Evolutionary conservation across 108 stramenopile species (phyloP).

Genomic region (Conticribra guillardii): DNA sequence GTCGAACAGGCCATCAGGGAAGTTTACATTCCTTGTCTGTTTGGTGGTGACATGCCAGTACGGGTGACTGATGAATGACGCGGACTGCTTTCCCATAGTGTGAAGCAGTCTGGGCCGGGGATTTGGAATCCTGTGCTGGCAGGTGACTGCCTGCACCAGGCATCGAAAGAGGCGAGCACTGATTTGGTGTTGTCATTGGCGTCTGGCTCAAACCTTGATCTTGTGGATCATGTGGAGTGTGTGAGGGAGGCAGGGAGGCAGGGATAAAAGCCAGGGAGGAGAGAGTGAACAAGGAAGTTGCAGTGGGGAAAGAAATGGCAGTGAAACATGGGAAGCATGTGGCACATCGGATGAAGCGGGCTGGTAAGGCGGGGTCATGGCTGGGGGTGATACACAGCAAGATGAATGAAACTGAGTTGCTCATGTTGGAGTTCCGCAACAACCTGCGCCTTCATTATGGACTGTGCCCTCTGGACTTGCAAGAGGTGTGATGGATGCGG

Average conservation of each 20-base stretch:
- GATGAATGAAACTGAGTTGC: constrained; percentile 21
- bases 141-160: not conserved
- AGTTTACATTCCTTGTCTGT: constrained; percentile 24
- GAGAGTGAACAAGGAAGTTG: not conserved
- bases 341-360: not conserved
- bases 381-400: not conserved
- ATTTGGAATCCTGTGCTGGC: constrained; percentile 1
- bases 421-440: constrained; percentile 26
- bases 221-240: not conserved
- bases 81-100: constrained; percentile 3
- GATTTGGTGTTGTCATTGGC: not conserved
- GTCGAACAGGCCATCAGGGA: constrained; percentile 17
- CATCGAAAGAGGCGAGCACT: not conserved
- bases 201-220: not conserved
- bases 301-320: not conserved
- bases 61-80: constrained; percentile 12
- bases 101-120: constrained; percentile 10
- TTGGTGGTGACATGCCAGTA: not conserved
- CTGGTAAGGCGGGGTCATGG: not conserved
- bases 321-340: not conserved
- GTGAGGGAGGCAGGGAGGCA: not conserved
- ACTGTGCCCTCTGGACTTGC: not conserved
- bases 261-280: not conserved
- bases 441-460: constrained; percentile 18
- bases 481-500: constrained; percentile 28